Evolutionary conservation across 2,329 filamentous ascomycete species (phyloP).

Genomic region (Ophiostoma montium): DNA sequence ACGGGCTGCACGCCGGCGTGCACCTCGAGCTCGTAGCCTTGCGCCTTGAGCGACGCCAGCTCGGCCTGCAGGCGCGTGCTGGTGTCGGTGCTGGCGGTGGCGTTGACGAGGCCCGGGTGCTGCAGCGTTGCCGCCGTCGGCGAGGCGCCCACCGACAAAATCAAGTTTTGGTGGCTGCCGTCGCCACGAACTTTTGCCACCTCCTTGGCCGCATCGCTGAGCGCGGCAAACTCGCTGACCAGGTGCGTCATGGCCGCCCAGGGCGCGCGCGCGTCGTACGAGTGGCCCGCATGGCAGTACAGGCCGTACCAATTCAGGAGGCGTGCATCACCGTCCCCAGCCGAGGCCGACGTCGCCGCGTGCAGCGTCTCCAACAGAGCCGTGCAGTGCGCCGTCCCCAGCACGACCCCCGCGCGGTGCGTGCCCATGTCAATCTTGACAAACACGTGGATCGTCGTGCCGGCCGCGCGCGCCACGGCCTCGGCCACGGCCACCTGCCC

Average conservation of each 20-base stretch:
- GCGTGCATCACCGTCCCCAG: too few species aligned
- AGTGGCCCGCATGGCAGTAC: constrained; percentile 62
- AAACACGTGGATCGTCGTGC: constrained; percentile 38
- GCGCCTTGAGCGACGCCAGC: constrained; percentile 24
- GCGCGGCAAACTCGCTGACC: constrained; percentile 41
- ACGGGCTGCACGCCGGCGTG: constrained; percentile 66
- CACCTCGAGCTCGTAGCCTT: constrained; percentile 43
- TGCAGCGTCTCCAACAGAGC: constrained; percentile 33
- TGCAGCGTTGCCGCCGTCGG: constrained; percentile 57
- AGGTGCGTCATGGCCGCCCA: constrained; percentile 43
- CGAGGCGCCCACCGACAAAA: constrained; percentile 62
- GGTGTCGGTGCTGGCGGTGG: background rate
- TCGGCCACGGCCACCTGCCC: constrained; percentile 37
- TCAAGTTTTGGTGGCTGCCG: constrained; percentile 17
- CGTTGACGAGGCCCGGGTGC: constrained; percentile 26
- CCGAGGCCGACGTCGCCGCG: constrained; percentile 13
- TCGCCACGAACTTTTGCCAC: background rate
- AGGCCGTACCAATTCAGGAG: constrained; percentile 41
- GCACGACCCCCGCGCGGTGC: constrained; percentile 52
- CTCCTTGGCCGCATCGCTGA: constrained; percentile 29
- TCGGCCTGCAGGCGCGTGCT: constrained; percentile 23
- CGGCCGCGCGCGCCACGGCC: background rate
- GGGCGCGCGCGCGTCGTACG: constrained; percentile 45
- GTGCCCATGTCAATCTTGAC: constrained; percentile 66
- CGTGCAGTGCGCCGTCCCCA: constrained; percentile 30